Percentiles rank a stretch among this genome's conserved stretches.
Evolutionary conservation across 2,329 filamentous ascomycete species (phyloP).

Genomic region (Neonectria magnoliae): DNA sequence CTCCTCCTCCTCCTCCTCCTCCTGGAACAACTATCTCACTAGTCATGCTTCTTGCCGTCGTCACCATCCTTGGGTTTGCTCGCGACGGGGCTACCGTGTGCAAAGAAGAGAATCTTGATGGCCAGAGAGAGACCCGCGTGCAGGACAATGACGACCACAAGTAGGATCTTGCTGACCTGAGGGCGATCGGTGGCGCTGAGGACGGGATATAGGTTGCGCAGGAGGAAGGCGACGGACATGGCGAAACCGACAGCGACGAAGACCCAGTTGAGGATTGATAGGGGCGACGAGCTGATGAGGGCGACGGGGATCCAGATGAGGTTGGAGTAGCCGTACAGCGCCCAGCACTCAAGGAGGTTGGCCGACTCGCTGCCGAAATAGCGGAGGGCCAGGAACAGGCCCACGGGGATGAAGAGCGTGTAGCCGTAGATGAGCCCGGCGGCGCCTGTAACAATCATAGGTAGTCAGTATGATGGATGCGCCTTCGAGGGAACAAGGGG

Average conservation of each 20-base stretch:
- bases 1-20: background rate
- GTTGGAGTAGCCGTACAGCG: conserved; percentile 95
- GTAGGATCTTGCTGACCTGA: conserved; percentile 89
- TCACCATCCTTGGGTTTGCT: conserved; percentile 51
- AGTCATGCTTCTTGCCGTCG: conserved; percentile 31
- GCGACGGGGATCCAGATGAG: conserved; percentile 97
- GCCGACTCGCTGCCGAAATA: conserved; percentile 97
- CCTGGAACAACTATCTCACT: conserved; percentile 31
- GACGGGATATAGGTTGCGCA: conserved; percentile 90
- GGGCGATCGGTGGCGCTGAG: conserved; percentile 86
- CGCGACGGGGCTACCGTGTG: conserved; percentile 69
- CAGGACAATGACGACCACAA: conserved; percentile 83
- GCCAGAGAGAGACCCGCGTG: conserved; percentile 92
- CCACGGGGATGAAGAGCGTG: conserved; percentile 85
- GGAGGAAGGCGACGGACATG: conserved; percentile 82
- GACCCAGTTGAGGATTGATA: conserved; percentile 89
- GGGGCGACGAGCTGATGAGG: conserved; percentile 86
- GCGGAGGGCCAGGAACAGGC: conserved; percentile 85
- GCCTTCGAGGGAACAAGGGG: background rate
- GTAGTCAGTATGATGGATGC: conserved; percentile 20
- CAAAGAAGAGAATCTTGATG: conserved; percentile 98
- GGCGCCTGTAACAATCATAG: conserved; percentile 64
- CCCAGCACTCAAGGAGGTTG: conserved; percentile 94
- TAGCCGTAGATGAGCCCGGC: conserved; percentile 96
- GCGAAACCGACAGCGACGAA: conserved; percentile 90